Evolutionary conservation across 805 yeast species (phyloP), one percentile per base, ranked within the genome.

Genomic region (Cyberlindnera saturnus): DNA sequence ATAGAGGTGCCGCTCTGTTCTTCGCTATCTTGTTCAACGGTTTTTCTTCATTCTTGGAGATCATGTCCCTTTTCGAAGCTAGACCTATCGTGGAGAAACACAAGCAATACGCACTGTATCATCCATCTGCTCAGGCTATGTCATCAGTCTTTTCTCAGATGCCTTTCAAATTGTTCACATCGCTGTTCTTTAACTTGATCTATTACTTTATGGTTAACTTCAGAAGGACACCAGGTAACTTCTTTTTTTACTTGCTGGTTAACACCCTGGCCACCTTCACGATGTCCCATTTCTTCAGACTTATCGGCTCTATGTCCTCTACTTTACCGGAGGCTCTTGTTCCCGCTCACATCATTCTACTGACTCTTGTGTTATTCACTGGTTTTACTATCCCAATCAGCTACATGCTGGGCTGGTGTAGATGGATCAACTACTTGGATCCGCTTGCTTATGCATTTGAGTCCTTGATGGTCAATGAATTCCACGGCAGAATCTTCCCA

Each of bases 21-120:
- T 81, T 81, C 59, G 81, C 83, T 19, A 70, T 76, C 36, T 65
- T 80, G 54, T 80, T 78, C 60, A 80, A 80, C 58, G 79, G 85
- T 13, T 76, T 80, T 54, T 67, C 81, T n/a, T 78, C 82, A n/a
- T 57, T 80, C 46, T 65, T 79, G 54, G 87, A 81, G 61, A 70
- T 81, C 44, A 66, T 54, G 54, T 43, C 58, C n/a, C 39, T 54
- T 20, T 55, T 52, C 31, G 60, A 53, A 43, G 56, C 58, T 31
- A 70, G 85, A 53, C 72, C 77, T n/a, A 70, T 80, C 46, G 74
- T 77, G 32, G 79, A 75, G 50, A 79, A 80, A 54, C 86, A 79
- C 49, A 72, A 73, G 48, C 69, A 70, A 23, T 79, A 71, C 51
- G 79, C 81, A 1, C 57, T 80, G 32, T 79, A 79, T 49, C 80